These are phyloP conservation scores for Hypoxylon lienhwacheense DNA, from an alignment of 495 filamentous ascomycete species.

Conservation along the genomic window DNA sequence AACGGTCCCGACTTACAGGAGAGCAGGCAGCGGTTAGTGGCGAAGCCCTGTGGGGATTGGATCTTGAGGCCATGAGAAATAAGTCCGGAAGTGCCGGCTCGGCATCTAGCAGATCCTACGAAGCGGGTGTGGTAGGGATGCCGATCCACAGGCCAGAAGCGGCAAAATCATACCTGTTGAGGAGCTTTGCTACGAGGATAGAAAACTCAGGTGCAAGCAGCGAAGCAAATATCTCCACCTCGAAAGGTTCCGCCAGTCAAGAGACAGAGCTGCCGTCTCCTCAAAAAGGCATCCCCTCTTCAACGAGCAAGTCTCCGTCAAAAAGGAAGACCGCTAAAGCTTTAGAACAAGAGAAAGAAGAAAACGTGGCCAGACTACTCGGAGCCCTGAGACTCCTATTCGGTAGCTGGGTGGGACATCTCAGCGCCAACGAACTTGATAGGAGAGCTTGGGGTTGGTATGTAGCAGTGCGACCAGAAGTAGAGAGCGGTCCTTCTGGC, in stretches of 20 bases:
- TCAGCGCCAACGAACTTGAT: constrained; percentile 66
- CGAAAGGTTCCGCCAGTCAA: not conserved
- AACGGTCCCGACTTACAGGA: constrained; percentile 48
- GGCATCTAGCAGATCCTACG: constrained; percentile 33
- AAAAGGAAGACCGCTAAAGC: constrained; percentile 49
- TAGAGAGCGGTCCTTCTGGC: constrained; percentile 68
- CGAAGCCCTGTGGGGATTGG: constrained; percentile 75
- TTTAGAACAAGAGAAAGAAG: constrained; percentile 59
- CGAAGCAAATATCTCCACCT: not conserved
- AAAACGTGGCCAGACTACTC: constrained; percentile 66
- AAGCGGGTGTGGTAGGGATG: constrained; percentile 49
- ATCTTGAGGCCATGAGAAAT: constrained; percentile 65
- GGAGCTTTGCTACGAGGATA: constrained; percentile 54
- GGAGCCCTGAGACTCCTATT: constrained; percentile 68
- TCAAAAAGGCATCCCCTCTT: not conserved
- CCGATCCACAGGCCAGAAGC: constrained; percentile 69
- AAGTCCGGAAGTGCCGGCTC: constrained; percentile 32
- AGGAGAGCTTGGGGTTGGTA: constrained; percentile 81
- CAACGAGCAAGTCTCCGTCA: constrained; percentile 16
- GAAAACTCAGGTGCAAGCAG: constrained; percentile 3
- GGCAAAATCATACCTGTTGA: constrained; percentile 61
- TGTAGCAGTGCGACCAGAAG: constrained; percentile 68
- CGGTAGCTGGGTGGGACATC: constrained; percentile 64
- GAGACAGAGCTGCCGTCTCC: not conserved
- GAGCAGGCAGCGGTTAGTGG: constrained; percentile 45